These are phyloP conservation scores for Aspergillus ostianus DNA, from an alignment of 495 filamentous ascomycete genomes.

Conservation along the genomic window DNA sequence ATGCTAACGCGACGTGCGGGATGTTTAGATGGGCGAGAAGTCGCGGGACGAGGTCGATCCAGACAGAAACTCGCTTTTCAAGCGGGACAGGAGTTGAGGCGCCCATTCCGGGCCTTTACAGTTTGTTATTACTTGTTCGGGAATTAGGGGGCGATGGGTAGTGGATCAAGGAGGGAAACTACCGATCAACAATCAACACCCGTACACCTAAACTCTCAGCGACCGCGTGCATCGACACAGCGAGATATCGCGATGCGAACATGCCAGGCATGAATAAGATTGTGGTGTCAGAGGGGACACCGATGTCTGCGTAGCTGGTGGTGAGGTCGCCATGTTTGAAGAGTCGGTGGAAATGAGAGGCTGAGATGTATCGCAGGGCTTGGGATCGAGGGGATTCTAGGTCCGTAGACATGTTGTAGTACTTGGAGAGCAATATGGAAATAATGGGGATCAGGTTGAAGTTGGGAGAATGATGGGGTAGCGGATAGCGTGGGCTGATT, in stretches of 20 bases:
- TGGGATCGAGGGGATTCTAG: constrained; percentile 10
- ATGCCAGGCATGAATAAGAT: constrained; percentile 35
- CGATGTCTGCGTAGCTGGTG: constrained; percentile 29
- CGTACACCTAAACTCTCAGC: constrained; percentile 32
- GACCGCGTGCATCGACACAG: constrained; percentile 25
- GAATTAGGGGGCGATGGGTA: neutral
- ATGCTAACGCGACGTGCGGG: constrained; percentile 37
- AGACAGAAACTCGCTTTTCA: constrained; percentile 33
- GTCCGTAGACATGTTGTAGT: neutral
- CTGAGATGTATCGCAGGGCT: constrained; percentile 23
- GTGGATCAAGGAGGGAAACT: neutral
- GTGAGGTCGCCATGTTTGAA: constrained; percentile 26
- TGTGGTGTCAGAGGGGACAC: constrained; percentile 15
- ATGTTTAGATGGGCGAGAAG: constrained; percentile 40
- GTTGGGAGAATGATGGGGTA: neutral
- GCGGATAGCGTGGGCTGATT: too few species aligned
- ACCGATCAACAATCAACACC: constrained; percentile 30
- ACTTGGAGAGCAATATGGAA: neutral
- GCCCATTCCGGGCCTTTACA: constrained; percentile 37
- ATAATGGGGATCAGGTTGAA: neutral
- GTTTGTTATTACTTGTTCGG: neutral
- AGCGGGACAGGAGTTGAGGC: constrained; percentile 42
- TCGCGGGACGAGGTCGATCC: constrained; percentile 43
- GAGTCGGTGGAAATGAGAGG: constrained; percentile 27
- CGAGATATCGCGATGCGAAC: constrained; percentile 34